These are phyloP conservation scores for Termitomyces sp. DNA, from an alignment of 768 basidiomycete genomes.

Conservation along the genomic window DNA sequence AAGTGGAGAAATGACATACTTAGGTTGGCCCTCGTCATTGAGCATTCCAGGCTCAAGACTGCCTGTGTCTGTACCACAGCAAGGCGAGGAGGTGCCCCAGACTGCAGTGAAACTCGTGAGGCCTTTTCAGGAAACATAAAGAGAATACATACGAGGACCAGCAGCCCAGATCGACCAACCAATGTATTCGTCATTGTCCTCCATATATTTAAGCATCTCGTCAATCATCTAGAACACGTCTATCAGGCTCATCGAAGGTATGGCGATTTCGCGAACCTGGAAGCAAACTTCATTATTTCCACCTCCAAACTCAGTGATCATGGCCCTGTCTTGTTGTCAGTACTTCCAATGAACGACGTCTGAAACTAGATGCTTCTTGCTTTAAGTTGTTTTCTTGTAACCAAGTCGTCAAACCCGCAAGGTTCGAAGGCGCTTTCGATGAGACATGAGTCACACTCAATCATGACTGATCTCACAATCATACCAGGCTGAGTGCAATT, in stretches of 20 bases:
- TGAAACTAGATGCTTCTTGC: conserved; percentile 11
- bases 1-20: conserved; percentile 18
- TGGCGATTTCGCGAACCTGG: conserved; percentile 18
- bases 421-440: conserved; percentile 29
- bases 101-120: conserved; percentile 19
- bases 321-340: conserved; percentile 23
- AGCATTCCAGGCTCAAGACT: conserved; percentile 37
- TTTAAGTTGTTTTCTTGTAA: conserved; percentile 36
- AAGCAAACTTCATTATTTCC: conserved; percentile 38
- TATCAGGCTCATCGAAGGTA: background rate
- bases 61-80: conserved; percentile 38
- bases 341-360: background rate
- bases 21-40: conserved; percentile 30
- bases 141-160: conserved; percentile 30
- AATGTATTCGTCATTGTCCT: conserved; percentile 38
- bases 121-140: background rate
- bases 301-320: conserved; percentile 41
- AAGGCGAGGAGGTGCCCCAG: conserved; percentile 37
- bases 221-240: conserved; percentile 21
- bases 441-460: background rate
- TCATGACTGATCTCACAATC: background rate
- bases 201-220: conserved; percentile 35
- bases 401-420: conserved; percentile 37
- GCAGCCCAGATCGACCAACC: conserved; percentile 46
- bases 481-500: conserved; percentile 37